Evolutionary conservation across 768 basidiomycete genomes (phyloP), one percentile per base, ranked within the genome.

Genomic region (Cystofilobasidium ferigula): DNA sequence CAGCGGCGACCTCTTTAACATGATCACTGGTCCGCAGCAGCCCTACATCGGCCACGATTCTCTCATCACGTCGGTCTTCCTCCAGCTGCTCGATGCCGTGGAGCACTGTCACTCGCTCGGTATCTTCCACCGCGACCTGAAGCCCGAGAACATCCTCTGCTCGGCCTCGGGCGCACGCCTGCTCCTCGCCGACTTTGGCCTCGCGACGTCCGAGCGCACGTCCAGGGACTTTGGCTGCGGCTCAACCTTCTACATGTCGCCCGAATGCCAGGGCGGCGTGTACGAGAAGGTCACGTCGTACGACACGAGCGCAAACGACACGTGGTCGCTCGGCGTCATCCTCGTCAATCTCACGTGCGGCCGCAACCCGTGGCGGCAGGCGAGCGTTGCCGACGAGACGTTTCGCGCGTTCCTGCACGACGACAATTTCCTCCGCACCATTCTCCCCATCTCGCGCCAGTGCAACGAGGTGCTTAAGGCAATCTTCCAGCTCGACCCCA

Each of bases 51-150:
- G 42, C 20, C 18, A 62, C 35, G 48, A 62, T 26, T 6, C 78
- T 28, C 81, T 94, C 64, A 93, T 97, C 78, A 88, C 85, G 73
- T 81, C 84, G 69, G 86, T 94, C 70, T 98, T 97, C 78, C 80
- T 91, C 63, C 94, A 99, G 76, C 82, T 99, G 70, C 80, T 97
- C 71, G 90, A 94, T 72, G 89, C 90, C 8, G 87, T 97, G 73
- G 86, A 90, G 71, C 87, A 92, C 76, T 92, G 90, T 76, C 94
- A 99, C 76, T 82, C 83, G 24, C 79, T 88, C 57, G 89, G 89
- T 53, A 90, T 99, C 72, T 94, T 88, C 78, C 94, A 98, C 75
- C 88, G 94, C 53, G 94, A 98, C 75, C 79, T 99, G 73, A 99
- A 98, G 80, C 94, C 94, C 6, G 94, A 99, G 79, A 95, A 75